Base-by-base conservation (phyloP, 495 filamentous ascomycete species). In the Clavariopsis aquatica region DNA sequence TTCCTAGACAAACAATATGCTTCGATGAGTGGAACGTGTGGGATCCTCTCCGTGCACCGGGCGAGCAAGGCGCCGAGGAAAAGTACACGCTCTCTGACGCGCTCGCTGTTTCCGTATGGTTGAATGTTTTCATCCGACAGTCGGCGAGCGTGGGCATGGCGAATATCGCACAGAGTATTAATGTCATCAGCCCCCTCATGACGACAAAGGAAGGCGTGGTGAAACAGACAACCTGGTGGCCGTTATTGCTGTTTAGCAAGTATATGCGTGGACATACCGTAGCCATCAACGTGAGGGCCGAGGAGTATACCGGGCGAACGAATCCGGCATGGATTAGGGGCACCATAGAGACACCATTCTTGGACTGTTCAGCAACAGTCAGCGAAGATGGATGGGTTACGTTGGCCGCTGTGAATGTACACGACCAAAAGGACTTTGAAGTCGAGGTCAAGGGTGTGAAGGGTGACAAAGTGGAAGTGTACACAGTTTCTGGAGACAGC, bases 1-100 rank as follows among this genome's bases (percentile, higher is more conserved):
- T 84, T 27, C 82, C 82, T 13, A 75, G 79, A 12, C 86, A 83
- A 15, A 87, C 79, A 38, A 90, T 93, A 73, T 92, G 89, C 75
- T 92, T 92, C 72, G 89, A 93, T 73, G 89, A 92, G 74, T 92
- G 89, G 89, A 90, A 93, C 74, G 88, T 92, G 13, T 92, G 89
- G 89, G 89, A 92, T 70, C 88, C 88, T 7, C 78, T 82, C 38
- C 83, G 89, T 24, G 89, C 89, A 1, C 86, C 85, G 3, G 88
- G 73, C 22, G 71, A 73, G 15, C 38, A 65, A 26, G 72, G 72
- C 12, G 72, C 72, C 12, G 72, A 74, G 52, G 70, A 74, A 56
- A 70, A 72, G 58, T 73, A 93, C 74, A 91, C 87, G 0, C 81
- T 92, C 17, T 89, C 85, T 1, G 89, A 93, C 72, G 88, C 88